Evolutionary conservation across 2,329 filamentous ascomycete genomes (phyloP), one percentile per base, ranked within the genome.

Genomic region (Talaromyces sp.): DNA sequence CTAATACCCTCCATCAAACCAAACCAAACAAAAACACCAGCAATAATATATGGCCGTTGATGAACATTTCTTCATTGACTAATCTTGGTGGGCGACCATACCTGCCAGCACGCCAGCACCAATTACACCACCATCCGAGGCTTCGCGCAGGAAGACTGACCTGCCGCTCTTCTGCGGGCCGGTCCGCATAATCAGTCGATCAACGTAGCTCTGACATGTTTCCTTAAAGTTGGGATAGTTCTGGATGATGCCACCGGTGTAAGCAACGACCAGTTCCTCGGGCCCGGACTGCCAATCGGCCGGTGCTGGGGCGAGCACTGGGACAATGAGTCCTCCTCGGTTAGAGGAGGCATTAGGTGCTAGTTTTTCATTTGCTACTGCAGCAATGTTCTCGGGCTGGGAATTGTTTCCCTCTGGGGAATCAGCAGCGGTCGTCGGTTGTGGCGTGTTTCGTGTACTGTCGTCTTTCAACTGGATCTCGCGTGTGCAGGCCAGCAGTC

Each of bases 201-300:
- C 86, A 56, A 93, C 80, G 69, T 89, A 89, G 15, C 75, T 69
- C 72, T 92, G 89, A 65, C 88, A 91, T 67, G 89, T 88, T 52
- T 79, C 75, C 49, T 90, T 79, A 73, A 91, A 92, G 67, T 89
- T 83, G 55, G 90, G 89, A 68, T 92, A 92, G 68, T 90, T 86
- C n/a, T 87, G 84, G 62, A 93, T 93, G 69, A 90, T 92, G 7
- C 89, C 88, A 33, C 90, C 90, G 0, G 90, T 92, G 70, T 91
- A 93, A 1, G 90, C 90, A 25, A 93, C 88, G 1, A 91, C 86
- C 32, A 93, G 73, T 67, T 91, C 87, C 63, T 85, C 81, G 0
- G 76, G 73, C 8, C 75, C 77, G 4, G 76, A 77, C 55, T 75
- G 72, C 76, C 76, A 78, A 63, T 75, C 75, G 9, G 70, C 66